phyloP scores from a whole-genome alignment of 306 rosid species.

The Cicer judaicum region DNA sequence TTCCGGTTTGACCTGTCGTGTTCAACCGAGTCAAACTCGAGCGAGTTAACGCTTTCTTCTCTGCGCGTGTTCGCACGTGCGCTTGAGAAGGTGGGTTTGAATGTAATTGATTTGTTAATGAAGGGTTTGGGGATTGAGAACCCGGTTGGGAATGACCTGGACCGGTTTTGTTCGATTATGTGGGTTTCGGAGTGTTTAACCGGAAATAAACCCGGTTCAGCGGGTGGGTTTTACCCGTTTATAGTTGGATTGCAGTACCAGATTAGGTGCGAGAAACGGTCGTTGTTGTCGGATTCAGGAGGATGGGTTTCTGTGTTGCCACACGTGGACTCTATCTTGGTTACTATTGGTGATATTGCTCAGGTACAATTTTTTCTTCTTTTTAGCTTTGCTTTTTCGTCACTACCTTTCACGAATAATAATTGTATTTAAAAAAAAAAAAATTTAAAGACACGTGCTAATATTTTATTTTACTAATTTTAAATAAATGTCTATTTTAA shows the following conservation, averaged over 20 bases:
- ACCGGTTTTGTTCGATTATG: constrained; percentile 55
- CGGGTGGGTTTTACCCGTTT: constrained; percentile 77
- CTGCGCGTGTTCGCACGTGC: constrained; percentile 58
- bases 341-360: constrained; percentile 83
- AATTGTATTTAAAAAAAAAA: too few species aligned
- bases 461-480: too few species aligned
- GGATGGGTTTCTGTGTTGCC: constrained; percentile 77
- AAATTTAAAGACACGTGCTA: too few species aligned
- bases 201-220: constrained; percentile 25
- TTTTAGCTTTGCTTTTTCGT: neutral
- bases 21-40: constrained; percentile 50
- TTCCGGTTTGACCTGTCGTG: constrained; percentile 62
- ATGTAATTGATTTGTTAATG: constrained; percentile 55
- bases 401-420: too few species aligned
- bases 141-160: constrained; percentile 51
- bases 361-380: constrained; percentile 56
- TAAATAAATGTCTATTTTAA: too few species aligned
- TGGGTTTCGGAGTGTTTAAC: constrained; percentile 62
- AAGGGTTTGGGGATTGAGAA: constrained; percentile 56
- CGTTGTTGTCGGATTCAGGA: constrained; percentile 75
- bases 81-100: constrained; percentile 69
- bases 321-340: constrained; percentile 68
- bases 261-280: constrained; percentile 60
- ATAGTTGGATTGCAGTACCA: constrained; percentile 74
- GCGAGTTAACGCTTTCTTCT: constrained; percentile 46